Conservation (phyloP, 257 asterid genomes). For the Plantago ovata region DNA sequence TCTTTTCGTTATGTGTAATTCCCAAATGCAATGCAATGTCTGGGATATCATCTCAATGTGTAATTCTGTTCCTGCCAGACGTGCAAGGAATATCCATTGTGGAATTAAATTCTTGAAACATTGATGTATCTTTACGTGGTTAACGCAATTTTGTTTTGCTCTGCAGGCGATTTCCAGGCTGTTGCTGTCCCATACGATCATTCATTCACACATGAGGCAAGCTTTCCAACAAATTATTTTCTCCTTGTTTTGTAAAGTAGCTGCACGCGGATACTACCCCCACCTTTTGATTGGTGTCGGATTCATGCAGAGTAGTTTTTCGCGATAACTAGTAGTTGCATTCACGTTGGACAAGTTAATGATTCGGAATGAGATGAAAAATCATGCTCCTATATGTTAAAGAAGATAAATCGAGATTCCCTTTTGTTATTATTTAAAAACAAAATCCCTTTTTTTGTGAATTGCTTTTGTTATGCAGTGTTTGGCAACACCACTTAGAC, state of each 20-base stretch:
- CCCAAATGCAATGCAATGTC: too few species aligned
- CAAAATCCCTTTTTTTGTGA: not conserved
- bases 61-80: too few species aligned
- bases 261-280: too few species aligned
- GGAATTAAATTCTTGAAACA: not conserved
- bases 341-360: not conserved
- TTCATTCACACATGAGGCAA: constrained; percentile 18
- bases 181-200: constrained; percentile 1
- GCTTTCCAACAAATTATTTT: not conserved
- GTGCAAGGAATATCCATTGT: not conserved
- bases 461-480: constrained; percentile 21
- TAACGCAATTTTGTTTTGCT: not conserved
- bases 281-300: too few species aligned
- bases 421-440: too few species aligned
- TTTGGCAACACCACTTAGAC: constrained; percentile 28
- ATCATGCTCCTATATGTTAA: not conserved
- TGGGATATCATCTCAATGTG: not conserved
- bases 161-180: constrained; percentile 5
- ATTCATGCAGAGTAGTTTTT: too few species aligned
- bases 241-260: too few species aligned
- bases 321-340: too few species aligned
- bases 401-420: not conserved
- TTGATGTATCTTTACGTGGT: too few species aligned
- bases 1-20: not conserved
- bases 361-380: not conserved